phyloP scores from a whole-genome alignment of 176 grass and related monocot genomes.

The Juncus inflexus region DNA sequence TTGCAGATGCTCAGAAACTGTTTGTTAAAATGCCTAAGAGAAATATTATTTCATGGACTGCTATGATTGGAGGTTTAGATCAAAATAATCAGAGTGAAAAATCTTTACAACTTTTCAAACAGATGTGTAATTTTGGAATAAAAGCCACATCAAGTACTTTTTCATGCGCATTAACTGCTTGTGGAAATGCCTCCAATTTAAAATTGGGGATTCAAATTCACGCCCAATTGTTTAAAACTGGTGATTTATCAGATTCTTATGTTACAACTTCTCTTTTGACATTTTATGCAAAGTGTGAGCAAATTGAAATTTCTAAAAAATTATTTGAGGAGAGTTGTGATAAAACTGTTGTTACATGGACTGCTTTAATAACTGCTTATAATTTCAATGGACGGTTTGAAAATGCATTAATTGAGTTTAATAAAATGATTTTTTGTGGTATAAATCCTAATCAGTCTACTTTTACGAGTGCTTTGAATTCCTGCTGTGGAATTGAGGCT shows the following conservation, averaged over 20 bases:
- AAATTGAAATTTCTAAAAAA: slow-evolving; percentile 31
- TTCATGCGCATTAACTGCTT: slow-evolving; percentile 45
- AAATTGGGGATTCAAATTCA: slow-evolving; percentile 38
- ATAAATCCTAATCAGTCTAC: slow-evolving; percentile 45
- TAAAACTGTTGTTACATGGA: slow-evolving; percentile 45
- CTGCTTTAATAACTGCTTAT: slow-evolving; percentile 48
- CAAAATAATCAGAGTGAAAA: slow-evolving; percentile 33
- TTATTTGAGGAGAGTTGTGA: slow-evolving; percentile 37
- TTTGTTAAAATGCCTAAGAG: slow-evolving; percentile 35
- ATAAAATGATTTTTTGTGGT: slow-evolving; percentile 37
- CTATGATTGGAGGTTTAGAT: slow-evolving; percentile 58
- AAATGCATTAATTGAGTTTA: slow-evolving; percentile 33
- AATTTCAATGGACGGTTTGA: slow-evolving; percentile 40
- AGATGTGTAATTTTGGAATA: slow-evolving; percentile 54
- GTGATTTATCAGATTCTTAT: slow-evolving; percentile 36
- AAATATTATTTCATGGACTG: slow-evolving; percentile 52
- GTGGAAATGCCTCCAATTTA: slow-evolving; percentile 34
- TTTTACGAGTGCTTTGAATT: slow-evolving; percentile 45
- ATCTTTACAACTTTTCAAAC: slow-evolving; percentile 45
- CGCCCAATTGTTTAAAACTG: slow-evolving; percentile 34
- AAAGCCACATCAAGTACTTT: slow-evolving; percentile 41
- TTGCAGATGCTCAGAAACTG: slow-evolving; percentile 19
- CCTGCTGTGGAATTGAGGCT: slow-evolving; percentile 47
- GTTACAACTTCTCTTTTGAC: slow-evolving; percentile 46
- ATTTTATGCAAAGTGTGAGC: slow-evolving; percentile 48